Percentiles rank a stretch among this genome's conserved stretches.
Evolutionary conservation across 768 basidiomycete species (phyloP).

Genomic region (Hydnum rufescens): DNA sequence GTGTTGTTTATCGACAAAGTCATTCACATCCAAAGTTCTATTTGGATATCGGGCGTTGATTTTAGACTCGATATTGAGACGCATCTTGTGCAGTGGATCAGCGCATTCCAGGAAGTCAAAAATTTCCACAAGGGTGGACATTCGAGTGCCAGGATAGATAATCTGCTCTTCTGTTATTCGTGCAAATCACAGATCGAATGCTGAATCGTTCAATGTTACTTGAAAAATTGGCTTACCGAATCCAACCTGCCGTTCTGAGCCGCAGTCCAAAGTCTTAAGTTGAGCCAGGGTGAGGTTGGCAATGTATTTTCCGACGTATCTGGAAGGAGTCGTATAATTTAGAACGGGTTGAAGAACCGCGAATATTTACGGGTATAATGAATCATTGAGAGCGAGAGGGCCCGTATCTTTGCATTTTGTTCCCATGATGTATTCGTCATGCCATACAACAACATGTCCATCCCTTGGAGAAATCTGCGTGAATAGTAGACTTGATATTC

Average conservation of each 20-base stretch:
- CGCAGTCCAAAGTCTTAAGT: conserved; percentile 64
- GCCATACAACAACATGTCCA: conserved; percentile 60
- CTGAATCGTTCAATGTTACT: background rate
- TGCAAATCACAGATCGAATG: conserved; percentile 12
- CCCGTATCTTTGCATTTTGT: conserved; percentile 51
- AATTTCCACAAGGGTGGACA: conserved; percentile 53
- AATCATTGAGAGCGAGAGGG: conserved; percentile 22
- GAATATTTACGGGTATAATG: conserved; percentile 14
- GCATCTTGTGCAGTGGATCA: conserved; percentile 38
- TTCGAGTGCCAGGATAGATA: conserved; percentile 44
- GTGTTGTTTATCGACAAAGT: conserved; percentile 14
- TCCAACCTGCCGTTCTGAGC: conserved; percentile 36
- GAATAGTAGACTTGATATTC: background rate
- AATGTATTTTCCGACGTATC: conserved; percentile 53
- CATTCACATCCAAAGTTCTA: conserved; percentile 14
- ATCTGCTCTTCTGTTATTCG: conserved; percentile 33
- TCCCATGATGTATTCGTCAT: conserved; percentile 44
- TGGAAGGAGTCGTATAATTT: background rate
- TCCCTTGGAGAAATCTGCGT: no score
- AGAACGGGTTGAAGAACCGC: background rate
- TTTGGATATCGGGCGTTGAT: conserved; percentile 14
- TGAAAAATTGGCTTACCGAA: conserved; percentile 30
- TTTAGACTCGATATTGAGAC: conserved; percentile 50
- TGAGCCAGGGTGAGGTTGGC: conserved; percentile 64
- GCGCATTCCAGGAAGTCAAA: conserved; percentile 60